Conservation (phyloP, 2,329 filamentous ascomycete species). For the Incumbomyces delicatus region DNA sequence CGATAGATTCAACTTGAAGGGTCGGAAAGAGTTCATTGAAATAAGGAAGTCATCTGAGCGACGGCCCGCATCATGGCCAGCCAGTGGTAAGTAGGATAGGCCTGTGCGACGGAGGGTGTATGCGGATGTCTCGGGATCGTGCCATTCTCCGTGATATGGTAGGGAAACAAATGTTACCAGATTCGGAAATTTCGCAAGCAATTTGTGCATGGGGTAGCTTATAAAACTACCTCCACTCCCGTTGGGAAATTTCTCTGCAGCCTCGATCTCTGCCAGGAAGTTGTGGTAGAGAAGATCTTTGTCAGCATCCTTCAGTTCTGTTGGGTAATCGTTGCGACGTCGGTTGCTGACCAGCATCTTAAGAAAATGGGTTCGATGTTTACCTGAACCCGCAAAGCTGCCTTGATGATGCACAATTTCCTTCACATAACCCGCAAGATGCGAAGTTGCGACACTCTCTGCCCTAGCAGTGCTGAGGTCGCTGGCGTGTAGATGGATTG, state of each 20-base stretch:
- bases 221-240: background rate
- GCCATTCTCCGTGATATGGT: slow-evolving; percentile 1
- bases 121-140: slow-evolving; percentile 4
- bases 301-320: background rate
- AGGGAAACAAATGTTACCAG: background rate
- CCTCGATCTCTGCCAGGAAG: slow-evolving; percentile 1
- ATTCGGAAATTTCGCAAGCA: background rate
- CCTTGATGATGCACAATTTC: slow-evolving; percentile 4
- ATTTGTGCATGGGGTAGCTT: background rate
- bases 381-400: background rate
- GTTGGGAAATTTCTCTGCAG: background rate
- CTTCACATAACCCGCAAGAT: background rate
- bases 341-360: background rate
- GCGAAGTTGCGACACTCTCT: background rate
- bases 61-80: background rate
- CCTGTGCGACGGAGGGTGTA: slow-evolving; percentile 3
- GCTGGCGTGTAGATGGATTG: slow-evolving; percentile 2
- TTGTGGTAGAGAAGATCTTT: background rate
- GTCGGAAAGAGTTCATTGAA: background rate
- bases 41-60: background rate
- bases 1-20: background rate
- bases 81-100: slow-evolving; percentile 1
- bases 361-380: background rate
- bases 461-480: background rate
- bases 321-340: slow-evolving; percentile 2